These are phyloP conservation scores for Penicillium bovifimosum DNA, from an alignment of 495 filamentous ascomycete genomes.

Conservation along the genomic window DNA sequence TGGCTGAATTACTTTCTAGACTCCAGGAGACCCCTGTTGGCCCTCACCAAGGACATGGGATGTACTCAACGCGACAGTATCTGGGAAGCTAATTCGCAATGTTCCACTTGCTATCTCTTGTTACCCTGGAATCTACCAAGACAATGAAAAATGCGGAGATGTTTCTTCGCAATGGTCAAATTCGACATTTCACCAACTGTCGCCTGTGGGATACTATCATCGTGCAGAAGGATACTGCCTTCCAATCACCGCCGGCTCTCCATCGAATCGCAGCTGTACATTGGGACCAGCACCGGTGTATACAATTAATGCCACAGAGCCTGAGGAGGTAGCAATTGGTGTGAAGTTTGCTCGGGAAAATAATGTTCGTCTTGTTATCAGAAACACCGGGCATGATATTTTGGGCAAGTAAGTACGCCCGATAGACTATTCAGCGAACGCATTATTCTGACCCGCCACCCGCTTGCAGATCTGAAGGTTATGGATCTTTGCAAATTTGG, in stretches of 20 bases:
- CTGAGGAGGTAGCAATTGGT: conserved; percentile 20
- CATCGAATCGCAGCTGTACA: background rate
- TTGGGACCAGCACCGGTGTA: conserved; percentile 20
- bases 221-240: conserved; percentile 27
- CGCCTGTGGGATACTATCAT: conserved; percentile 30
- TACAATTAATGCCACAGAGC: conserved; percentile 29
- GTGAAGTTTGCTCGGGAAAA: conserved; percentile 47
- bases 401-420: conserved; percentile 33
- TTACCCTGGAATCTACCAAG: conserved; percentile 32
- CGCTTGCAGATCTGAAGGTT: background rate
- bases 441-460: background rate
- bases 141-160: conserved; percentile 6
- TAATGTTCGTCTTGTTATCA: conserved; percentile 53
- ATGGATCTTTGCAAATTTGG: background rate
- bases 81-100: conserved; percentile 47
- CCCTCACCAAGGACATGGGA: conserved; percentile 34
- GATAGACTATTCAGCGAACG: background rate
- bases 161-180: background rate
- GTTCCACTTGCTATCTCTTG: conserved; percentile 51
- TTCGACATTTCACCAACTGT: background rate
- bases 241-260: conserved; percentile 27
- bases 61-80: conserved; percentile 37
- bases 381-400: conserved; percentile 52
- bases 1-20: conserved; percentile 1
- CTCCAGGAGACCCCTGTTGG: conserved; percentile 39